Conservation (phyloP, 2,329 filamentous ascomycete species). For the Decorospora gaudefroyi region DNA sequence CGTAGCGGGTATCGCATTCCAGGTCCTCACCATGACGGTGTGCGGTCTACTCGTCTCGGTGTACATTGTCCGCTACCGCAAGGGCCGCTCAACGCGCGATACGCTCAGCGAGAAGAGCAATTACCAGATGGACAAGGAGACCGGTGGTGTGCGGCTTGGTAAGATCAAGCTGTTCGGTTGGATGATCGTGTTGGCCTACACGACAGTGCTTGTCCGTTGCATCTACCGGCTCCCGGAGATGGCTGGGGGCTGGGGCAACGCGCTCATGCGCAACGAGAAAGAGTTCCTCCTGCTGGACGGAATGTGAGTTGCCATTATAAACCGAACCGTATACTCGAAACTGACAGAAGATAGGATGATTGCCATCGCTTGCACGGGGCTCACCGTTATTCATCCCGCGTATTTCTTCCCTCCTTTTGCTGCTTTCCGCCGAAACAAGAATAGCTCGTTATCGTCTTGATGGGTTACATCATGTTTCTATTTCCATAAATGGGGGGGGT, state of each 20-base stretch:
- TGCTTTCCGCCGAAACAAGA: slow-evolving; percentile 28
- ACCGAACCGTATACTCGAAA: not conserved
- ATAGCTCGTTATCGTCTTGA: too few relatives aligned
- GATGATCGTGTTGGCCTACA: slow-evolving; percentile 45
- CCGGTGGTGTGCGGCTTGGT: slow-evolving; percentile 19
- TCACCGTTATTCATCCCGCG: slow-evolving; percentile 34
- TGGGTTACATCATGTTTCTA: too few relatives aligned
- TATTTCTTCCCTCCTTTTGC: slow-evolving; percentile 38
- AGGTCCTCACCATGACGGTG: slow-evolving; percentile 57
- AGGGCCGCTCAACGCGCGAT: slow-evolving; percentile 13
- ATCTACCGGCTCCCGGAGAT: slow-evolving; percentile 55
- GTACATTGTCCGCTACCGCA: slow-evolving; percentile 38
- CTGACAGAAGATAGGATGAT: slow-evolving; percentile 30
- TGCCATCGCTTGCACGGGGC: slow-evolving; percentile 31
- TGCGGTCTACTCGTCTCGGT: slow-evolving; percentile 50
- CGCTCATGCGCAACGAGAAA: slow-evolving; percentile 52
- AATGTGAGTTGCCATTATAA: slow-evolving; percentile 29
- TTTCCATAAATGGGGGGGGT: too few relatives aligned
- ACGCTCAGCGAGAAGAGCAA: slow-evolving; percentile 29
- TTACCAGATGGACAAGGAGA: slow-evolving; percentile 30
- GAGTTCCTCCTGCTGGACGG: slow-evolving; percentile 57
- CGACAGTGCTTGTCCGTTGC: slow-evolving; percentile 53
- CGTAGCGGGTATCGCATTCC: slow-evolving; percentile 60
- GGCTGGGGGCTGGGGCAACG: slow-evolving; percentile 50
- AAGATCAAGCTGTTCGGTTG: slow-evolving; percentile 31